Conservation (phyloP, 345 rosid species). For the Mangifera indica region DNA sequence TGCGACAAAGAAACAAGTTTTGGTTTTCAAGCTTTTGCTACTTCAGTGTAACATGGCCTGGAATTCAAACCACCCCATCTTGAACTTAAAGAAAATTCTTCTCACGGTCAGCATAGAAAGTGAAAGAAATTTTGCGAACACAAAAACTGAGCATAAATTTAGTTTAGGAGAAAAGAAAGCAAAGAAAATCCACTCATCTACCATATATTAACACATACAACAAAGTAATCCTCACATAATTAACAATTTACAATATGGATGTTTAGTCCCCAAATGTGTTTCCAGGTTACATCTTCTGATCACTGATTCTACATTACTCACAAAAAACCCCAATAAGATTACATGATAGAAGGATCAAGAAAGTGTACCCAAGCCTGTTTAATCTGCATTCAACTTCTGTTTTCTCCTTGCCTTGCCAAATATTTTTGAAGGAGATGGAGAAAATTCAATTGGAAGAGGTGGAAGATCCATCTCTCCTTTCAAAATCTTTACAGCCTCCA, state of each 20-base stretch:
- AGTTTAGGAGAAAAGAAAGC: constrained; percentile 10
- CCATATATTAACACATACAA: constrained; percentile 23
- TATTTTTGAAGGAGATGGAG: constrained; percentile 77
- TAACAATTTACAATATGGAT: constrained; percentile 13
- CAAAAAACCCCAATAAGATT: constrained; percentile 9
- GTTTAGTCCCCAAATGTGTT: constrained; percentile 4
- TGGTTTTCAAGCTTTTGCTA: too few relatives aligned
- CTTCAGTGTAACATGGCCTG: too few relatives aligned
- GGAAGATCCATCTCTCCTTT: constrained; percentile 89
- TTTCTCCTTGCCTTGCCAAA: constrained; percentile 59
- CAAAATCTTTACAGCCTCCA: constrained; percentile 74
- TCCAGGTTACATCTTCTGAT: constrained; percentile 4
- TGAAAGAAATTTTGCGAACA: too few relatives aligned
- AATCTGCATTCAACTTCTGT: constrained; percentile 51
- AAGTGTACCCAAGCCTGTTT: constrained; percentile 30
- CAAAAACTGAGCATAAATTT: constrained; percentile 2
- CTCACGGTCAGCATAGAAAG: neutral
- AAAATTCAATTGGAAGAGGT: constrained; percentile 65
- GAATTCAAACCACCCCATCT: neutral
- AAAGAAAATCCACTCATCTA: constrained; percentile 11
- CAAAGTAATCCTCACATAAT: constrained; percentile 5
- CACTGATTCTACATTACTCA: constrained; percentile 11
- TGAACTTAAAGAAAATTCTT: neutral
- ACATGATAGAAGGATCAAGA: constrained; percentile 14
- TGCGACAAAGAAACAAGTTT: too few relatives aligned